These are phyloP conservation scores for Aureobasidium sp. DNA, from an alignment of 2,329 filamentous ascomycete species.

Conservation along the genomic window DNA sequence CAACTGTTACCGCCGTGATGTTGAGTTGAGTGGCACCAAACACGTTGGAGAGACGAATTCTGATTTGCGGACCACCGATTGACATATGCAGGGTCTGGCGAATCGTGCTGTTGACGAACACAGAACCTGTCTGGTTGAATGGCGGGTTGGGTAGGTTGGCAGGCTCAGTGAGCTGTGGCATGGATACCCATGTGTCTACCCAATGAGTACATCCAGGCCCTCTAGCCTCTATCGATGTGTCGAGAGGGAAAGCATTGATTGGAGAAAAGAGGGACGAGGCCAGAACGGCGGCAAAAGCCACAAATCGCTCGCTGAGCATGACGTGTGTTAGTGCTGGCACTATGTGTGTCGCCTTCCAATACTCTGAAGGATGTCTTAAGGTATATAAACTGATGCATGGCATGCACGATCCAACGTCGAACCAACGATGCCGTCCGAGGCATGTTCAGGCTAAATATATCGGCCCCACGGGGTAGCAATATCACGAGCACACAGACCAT, in stretches of 20 bases:
- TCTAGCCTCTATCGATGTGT: conserved; percentile 23
- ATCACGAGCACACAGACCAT: background rate
- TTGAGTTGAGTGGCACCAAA: conserved; percentile 68
- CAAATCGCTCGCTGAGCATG: background rate
- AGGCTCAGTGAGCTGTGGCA: conserved; percentile 71
- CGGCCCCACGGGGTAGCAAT: background rate
- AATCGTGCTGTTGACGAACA: conserved; percentile 69
- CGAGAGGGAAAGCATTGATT: background rate
- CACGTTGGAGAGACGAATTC: conserved; percentile 70
- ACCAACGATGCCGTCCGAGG: background rate
- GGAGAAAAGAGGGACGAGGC: background rate
- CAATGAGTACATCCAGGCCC: conserved; percentile 45
- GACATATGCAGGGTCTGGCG: conserved; percentile 72
- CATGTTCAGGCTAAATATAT: conserved; percentile 9
- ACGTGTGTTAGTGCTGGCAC: background rate
- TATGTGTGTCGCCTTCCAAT: background rate
- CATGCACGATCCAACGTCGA: background rate
- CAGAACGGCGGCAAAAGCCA: background rate
- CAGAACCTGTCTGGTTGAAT: conserved; percentile 60
- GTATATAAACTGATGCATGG: background rate
- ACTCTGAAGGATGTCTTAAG: background rate
- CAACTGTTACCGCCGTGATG: conserved; percentile 65
- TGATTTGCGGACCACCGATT: conserved; percentile 61
- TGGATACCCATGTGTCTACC: conserved; percentile 71
- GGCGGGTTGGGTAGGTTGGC: conserved; percentile 67